Conservation (phyloP, 2,329 filamentous ascomycete genomes). For the Escovopsis sp. region DNA sequence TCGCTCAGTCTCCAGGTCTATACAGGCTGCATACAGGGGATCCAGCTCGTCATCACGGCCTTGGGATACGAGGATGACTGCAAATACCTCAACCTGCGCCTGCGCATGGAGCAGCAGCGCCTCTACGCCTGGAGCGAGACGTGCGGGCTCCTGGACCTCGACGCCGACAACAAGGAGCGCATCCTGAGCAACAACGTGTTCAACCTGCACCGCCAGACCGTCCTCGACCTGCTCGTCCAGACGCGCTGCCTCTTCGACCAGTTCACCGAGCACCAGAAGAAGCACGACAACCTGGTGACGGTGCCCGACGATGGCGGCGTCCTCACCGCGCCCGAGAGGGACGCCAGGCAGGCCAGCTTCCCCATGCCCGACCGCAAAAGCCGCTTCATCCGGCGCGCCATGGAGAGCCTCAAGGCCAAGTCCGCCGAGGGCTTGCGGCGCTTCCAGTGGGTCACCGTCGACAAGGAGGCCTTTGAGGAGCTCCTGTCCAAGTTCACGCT, state of each 20-base stretch:
- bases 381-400: conserved; percentile 29
- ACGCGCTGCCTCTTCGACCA: conserved; percentile 31
- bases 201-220: conserved; percentile 30
- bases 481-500: conserved; percentile 27
- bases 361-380: conserved; percentile 25
- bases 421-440: conserved; percentile 17
- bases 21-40: conserved; percentile 29
- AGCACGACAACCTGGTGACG: conserved; percentile 21
- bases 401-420: conserved; percentile 22
- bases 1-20: conserved; percentile 31
- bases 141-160: conserved; percentile 30
- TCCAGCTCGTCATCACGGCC: conserved; percentile 33
- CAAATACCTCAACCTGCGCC: conserved; percentile 30
- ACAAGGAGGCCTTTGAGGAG: conserved; percentile 29
- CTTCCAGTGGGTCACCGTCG: conserved; percentile 30
- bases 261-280: conserved; percentile 26
- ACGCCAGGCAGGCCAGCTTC: conserved; percentile 28
- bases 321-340: conserved; percentile 24
- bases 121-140: conserved; percentile 35
- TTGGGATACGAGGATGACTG: conserved; percentile 31
- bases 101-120: conserved; percentile 34
- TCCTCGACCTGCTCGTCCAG: conserved; percentile 32
- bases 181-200: conserved; percentile 32
- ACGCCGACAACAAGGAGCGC: conserved; percentile 23
- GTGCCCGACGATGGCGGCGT: conserved; percentile 19